Evolutionary conservation across 2,329 filamentous ascomycete species (phyloP), one percentile per base, ranked within the genome.

Genomic region (Orbilia blumenaviensis): DNA sequence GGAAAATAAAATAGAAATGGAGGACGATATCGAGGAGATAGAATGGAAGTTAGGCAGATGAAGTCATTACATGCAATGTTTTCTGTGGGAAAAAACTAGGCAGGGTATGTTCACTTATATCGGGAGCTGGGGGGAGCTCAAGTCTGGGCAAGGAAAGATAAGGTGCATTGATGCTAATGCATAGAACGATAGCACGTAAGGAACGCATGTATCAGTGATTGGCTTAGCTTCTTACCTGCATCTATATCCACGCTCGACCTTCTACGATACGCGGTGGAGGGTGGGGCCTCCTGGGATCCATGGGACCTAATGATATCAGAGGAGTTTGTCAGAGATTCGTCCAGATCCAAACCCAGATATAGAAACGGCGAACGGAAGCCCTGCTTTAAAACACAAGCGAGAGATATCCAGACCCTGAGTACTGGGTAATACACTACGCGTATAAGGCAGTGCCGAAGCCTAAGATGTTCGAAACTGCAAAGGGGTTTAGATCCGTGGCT

Each of bases 171-270:
- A 18, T 54, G 29, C 50, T 76, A 74, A 66, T 74, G 64, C 72
- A 76, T 76, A 76, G 52, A 42, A 66, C 61, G 63, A 63, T 69
- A 50, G 64, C 46, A 54, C 58, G 32, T 44, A 69, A 56, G 38
- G 62, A 60, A 66, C 36, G 69, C 69, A 63, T 48, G 29, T 58
- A 61, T 66, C 41, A 54, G 64, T 66, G 58, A 66, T 76, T 76
- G 64, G 64, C 48, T 76, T 76, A 68, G 69, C 72, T 76, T n/a
- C n/a, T n/a, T 69, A 76, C 72, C 64, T 76, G 25, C 72, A 69
- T 76, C 72, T 44, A 76, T 50, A 76, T 76, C 72, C 72, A 76
- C 72, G 61, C 60, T 76, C 38, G 72, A 76, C 41, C 48, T 68
- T 58, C 63, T 75, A 56, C 63, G 56, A 75, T 67, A 74, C 54